phyloP scores from a whole-genome alignment of 2,329 filamentous ascomycete species.

The Penicillium sp. region DNA sequence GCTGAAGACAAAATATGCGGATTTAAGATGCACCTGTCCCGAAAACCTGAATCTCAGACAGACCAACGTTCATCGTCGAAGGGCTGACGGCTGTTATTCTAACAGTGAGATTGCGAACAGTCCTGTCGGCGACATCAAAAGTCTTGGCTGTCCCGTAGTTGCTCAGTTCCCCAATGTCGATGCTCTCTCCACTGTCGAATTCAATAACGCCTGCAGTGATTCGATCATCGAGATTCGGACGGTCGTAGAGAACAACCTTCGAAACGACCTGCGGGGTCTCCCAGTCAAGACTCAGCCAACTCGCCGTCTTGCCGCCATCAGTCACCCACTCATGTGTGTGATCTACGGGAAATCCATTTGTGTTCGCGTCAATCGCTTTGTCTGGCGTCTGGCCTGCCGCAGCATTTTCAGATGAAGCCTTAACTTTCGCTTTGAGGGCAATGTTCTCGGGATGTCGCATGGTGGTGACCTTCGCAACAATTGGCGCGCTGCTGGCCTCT shows the following conservation, averaged over 20 bases:
- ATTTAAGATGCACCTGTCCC: not conserved
- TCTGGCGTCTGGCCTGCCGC: constrained; percentile 1
- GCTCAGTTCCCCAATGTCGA: not conserved
- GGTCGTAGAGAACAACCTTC: constrained; percentile 14
- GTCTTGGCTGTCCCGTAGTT: constrained; percentile 14
- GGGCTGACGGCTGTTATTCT: constrained; percentile 16
- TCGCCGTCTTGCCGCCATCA: constrained; percentile 8
- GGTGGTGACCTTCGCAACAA: not conserved
- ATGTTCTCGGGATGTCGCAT: constrained; percentile 11
- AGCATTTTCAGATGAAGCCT: constrained; percentile 10
- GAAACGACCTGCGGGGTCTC: constrained; percentile 12
- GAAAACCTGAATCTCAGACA: constrained; percentile 19
- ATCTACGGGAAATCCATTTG: constrained; percentile 10
- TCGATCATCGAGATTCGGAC: constrained; percentile 16
- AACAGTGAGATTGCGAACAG: constrained; percentile 6
- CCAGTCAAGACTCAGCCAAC: constrained; percentile 14
- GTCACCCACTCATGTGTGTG: constrained; percentile 14
- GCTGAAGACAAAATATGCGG: too few relatives aligned
- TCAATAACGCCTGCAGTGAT: constrained; percentile 11
- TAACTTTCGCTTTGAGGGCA: constrained; percentile 3
- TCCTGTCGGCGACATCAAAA: constrained; percentile 2
- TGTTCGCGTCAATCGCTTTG: constrained; percentile 9
- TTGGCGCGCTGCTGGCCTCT: constrained; percentile 8
- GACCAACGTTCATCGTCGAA: constrained; percentile 14
- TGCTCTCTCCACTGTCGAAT: constrained; percentile 12